Percentiles rank a stretch among this genome's conserved stretches.
These are phyloP conservation scores for Schizosaccharomyces versatilis DNA, from an alignment of 1,139 yeast species.

Conservation along the genomic window DNA sequence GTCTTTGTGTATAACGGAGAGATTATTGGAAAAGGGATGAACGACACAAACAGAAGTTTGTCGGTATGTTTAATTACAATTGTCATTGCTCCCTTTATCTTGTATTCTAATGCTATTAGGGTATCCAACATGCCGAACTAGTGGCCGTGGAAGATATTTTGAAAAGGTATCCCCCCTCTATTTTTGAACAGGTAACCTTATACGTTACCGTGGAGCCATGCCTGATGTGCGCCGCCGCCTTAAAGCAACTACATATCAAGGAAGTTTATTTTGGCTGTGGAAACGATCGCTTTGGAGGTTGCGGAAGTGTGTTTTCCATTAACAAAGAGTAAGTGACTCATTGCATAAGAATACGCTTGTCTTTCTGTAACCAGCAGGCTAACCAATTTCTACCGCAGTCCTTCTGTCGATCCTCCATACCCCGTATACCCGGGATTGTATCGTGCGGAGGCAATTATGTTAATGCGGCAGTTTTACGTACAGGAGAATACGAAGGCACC, in stretches of 20 bases:
- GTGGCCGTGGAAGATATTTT: slow-evolving; percentile 45
- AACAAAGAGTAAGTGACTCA: slow-evolving; percentile 18
- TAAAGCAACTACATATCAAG: slow-evolving; percentile 55
- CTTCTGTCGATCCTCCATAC: slow-evolving; percentile 23
- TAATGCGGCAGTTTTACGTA: slow-evolving; percentile 52
- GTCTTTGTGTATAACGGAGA: slow-evolving; percentile 31
- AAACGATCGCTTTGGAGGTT: slow-evolving; percentile 89
- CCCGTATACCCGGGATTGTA: slow-evolving; percentile 53
- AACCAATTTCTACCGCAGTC: background rate
- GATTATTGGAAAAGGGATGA: slow-evolving; percentile 59
- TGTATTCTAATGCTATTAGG: slow-evolving; percentile 18
- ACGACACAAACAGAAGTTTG: slow-evolving; percentile 67
- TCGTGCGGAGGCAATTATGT: slow-evolving; percentile 59
- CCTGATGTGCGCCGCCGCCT: slow-evolving; percentile 89
- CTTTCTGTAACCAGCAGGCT: background rate
- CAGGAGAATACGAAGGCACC: slow-evolving; percentile 39
- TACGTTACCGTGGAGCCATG: slow-evolving; percentile 97
- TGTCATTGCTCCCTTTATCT: background rate
- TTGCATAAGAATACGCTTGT: background rate
- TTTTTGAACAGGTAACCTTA: slow-evolving; percentile 34
- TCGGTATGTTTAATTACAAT: slow-evolving; percentile 20
- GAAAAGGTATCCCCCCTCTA: slow-evolving; percentile 15
- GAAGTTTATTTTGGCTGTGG: slow-evolving; percentile 77
- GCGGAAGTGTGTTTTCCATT: slow-evolving; percentile 59
- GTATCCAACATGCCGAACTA: slow-evolving; percentile 83